These are phyloP conservation scores for Tulasnella sp. DNA, from an alignment of 768 basidiomycete genomes.

Conservation along the genomic window DNA sequence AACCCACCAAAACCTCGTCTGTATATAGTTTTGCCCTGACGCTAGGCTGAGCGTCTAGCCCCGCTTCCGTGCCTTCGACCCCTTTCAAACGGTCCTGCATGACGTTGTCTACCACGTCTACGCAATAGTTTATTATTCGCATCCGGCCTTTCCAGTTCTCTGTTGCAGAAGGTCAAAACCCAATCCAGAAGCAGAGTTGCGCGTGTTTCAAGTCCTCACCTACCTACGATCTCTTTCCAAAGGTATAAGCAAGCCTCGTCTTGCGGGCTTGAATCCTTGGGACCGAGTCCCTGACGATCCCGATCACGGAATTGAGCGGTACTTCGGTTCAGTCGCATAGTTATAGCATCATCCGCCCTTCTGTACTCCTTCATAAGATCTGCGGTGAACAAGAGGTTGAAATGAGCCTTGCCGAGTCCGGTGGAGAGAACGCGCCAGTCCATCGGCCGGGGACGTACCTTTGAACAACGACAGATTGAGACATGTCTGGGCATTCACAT, in stretches of 20 bases:
- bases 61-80: conserved; percentile 33
- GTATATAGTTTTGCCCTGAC: conserved; percentile 47
- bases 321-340: conserved; percentile 70
- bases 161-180: conserved; percentile 20
- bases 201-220: background rate
- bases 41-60: conserved; percentile 37
- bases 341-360: conserved; percentile 65
- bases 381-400: conserved; percentile 22
- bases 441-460: conserved; percentile 30
- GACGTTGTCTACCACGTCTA: conserved; percentile 53
- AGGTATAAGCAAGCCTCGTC: conserved; percentile 64
- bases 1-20: conserved; percentile 58
- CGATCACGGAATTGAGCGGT: conserved; percentile 64
- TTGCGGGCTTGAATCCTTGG: conserved; percentile 38
- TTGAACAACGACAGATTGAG: conserved; percentile 68
- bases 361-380: conserved; percentile 77
- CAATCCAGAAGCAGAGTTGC: conserved; percentile 23
- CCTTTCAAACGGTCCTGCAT: conserved; percentile 42
- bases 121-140: conserved; percentile 67
- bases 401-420: conserved; percentile 1
- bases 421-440: background rate
- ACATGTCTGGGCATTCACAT: conserved; percentile 63
- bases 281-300: conserved; percentile 38
- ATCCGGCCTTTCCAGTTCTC: conserved; percentile 58
- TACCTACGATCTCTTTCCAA: conserved; percentile 71